Base-by-base conservation (phyloP, 2,329 filamentous ascomycete species). In the Penicillium sp. region DNA sequence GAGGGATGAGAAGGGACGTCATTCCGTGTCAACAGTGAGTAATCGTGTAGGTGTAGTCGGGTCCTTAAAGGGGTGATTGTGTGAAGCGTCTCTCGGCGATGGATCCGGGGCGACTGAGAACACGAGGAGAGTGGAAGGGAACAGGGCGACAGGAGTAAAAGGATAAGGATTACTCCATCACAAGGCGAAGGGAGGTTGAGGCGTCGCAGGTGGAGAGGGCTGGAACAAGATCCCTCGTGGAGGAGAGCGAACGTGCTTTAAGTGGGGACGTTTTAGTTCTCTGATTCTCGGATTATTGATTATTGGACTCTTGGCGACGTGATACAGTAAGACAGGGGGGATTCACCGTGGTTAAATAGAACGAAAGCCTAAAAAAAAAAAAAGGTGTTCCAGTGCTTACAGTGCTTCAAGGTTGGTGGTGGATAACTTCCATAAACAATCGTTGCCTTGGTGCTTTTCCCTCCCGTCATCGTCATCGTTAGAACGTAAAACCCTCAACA, bases 141-240 rank as follows among this genome's bases (percentile, higher is more conserved):
- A 25, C 24, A 40, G 24, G 12, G n/a, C 6, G 3, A 27, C 10
- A n/a, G 24, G 13, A 15, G 31, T 13, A 29, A 29, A 32, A 9
- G 13, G 5, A 33, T 23, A 20, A 23, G 33, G 9, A 28, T 39
- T 7, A n/a, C 9, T 29, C 38, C 32, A 27, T 39, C 44, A 32
- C 33, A 20, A 41, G 46, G 24, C 38, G 48, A 51, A 47, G 55
- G 46, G 32, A 50, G 49, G 40, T 44, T 46, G 50, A 40, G 39
- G 46, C 27, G 50, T 50, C 27, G 50, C 49, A 40, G 27, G 46
- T 39, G 50, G 56, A 59, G 60, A 23, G 20, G 20, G 61, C 60
- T 64, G 60, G 61, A 50, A 50, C 42, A 48, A 46, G 52, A 60
- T 57, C 57, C 60, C 58, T 54, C 57, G 51, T 56, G 54, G 57